phyloP scores from a whole-genome alignment of 371 early-diverging fungal species.

The Mucor indicus region DNA sequence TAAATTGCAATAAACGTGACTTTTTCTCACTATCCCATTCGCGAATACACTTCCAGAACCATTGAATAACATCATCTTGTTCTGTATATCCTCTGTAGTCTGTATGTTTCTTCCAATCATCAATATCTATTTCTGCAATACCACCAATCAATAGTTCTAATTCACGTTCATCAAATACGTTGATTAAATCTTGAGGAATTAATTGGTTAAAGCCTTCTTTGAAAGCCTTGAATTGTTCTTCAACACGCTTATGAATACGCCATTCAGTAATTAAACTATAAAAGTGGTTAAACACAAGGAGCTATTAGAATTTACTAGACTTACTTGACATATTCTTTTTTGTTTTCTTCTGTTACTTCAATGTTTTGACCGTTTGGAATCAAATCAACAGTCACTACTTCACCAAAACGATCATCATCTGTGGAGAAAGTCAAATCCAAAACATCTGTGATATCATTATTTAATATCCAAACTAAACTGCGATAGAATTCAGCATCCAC shows the following conservation, averaged over 20 bases:
- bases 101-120: constrained; percentile 99
- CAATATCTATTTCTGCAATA: constrained; percentile 96
- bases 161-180: constrained; percentile 97
- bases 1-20: constrained; percentile 94
- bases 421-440: constrained; percentile 89
- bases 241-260: constrained; percentile 82
- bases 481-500: constrained; percentile 94
- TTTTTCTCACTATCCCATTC: constrained; percentile 92
- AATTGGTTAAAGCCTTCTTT: constrained; percentile 94
- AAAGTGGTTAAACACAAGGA: not conserved
- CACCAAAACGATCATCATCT: constrained; percentile 94
- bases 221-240: constrained; percentile 94
- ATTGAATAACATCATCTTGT: constrained; percentile 92
- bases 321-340: constrained; percentile 90
- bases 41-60: constrained; percentile 97
- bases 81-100: constrained; percentile 97
- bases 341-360: constrained; percentile 95
- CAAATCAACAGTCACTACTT: constrained; percentile 86
- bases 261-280: constrained; percentile 75
- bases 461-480: constrained; percentile 92
- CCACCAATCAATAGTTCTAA: constrained; percentile 98
- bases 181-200: constrained; percentile 89
- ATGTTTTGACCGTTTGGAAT: constrained; percentile 90
- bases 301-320: constrained; percentile 1
- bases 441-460: constrained; percentile 87